Base-by-base conservation (phyloP, 2,329 filamentous ascomycete species). In the Colletotrichum zoysiae region DNA sequence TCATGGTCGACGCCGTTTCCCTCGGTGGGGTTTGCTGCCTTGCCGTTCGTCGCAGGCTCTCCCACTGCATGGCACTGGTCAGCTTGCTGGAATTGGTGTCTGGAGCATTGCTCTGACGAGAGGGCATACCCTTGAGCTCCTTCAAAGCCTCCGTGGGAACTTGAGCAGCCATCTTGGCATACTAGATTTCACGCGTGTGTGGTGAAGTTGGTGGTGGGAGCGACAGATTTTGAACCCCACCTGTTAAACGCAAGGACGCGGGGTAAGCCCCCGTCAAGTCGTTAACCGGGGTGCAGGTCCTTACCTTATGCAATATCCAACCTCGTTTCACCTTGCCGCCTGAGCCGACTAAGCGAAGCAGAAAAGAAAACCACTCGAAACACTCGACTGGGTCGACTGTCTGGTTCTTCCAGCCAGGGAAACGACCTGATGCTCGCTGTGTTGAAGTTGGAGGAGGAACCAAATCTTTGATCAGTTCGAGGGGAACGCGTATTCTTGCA, bases 61-160 rank as follows among this genome's bases (percentile, higher is more conserved):
- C 79, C 80, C 77, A 85, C 83, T 85, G 74, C 55, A 73, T 70
- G 73, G 63, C n/a, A 63, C 51, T 57, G 38, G 38, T 71, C 71
- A 74, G 69, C 62, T 23, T 51, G 46, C 50, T 50, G 46, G 14
- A 12, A 12, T 57, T 20, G 42, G 56, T 42, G 62, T 74, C 26
- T 35, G 30, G n/a, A 40, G 14, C 23, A 23, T 42, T 33, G 9
- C n/a, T n/a, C 26, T 53, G 44, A 30, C 14, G 26, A 26, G 33
- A 42, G 59, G 3, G 68, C 76, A 33, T 78, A 84, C 82, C 81
- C 76, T 80, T 82, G 70, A 84, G 83, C 81, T 82, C 81, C 74
- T 84, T 81, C 71, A 84, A 82, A 80, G 82, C 83, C 73, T 84
- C 82, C 56, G 80, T 79, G 76, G 82, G 82, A 71, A 78, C 78